Base-by-base conservation (phyloP, 768 basidiomycete species). In the Mycena chlorophos region DNA sequence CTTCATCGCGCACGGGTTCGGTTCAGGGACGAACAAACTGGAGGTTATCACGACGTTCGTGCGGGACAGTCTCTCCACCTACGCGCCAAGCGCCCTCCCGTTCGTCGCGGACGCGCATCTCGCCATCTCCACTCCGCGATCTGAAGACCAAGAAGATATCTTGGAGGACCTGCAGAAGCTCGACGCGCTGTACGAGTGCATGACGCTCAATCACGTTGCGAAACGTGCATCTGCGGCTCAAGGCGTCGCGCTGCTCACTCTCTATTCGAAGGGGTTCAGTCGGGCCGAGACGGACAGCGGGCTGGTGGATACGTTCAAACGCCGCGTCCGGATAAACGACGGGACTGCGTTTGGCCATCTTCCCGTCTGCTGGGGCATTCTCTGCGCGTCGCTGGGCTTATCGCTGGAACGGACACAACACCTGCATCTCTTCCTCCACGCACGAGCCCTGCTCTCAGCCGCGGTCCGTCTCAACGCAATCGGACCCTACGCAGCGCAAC, bases 401-500 rank as follows among this genome's bases (percentile, higher is more conserved):
- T 79, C 84, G 10, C 69, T 88, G 59, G 94, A 88, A 61, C 85
- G 91, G 26, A 78, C 91, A 8, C 86, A 88, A 61, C 89, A 91
- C 66, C 84, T 99, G 14, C 89, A 94, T 65, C 84, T 98, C 28
- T 98, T 97, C 75, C 83, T 99, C 4, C 93, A 98, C 63, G 90
- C 91, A 3, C 83, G 97, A 14, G 84, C 92, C 51, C 73, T 98
- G 49, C 78, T 98, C 40, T 98, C 95, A 6, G 93, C 95, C 4
- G 87, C 94, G 2, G 90, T 99, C 17, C 84, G 97, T 5, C 77
- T 98, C 65, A 98, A 98, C 70, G 82, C 83, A 23, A 79, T 97
- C 60, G 97, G 97, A 0, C 97, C 97, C 0, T 99, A 99, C 69
- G 84, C 84, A 19, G 83, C 97, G 0, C 94, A 98, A 64, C 92